Evolutionary conservation across 441 rosid species (phyloP).

Genomic region (Populus hybrid): DNA sequence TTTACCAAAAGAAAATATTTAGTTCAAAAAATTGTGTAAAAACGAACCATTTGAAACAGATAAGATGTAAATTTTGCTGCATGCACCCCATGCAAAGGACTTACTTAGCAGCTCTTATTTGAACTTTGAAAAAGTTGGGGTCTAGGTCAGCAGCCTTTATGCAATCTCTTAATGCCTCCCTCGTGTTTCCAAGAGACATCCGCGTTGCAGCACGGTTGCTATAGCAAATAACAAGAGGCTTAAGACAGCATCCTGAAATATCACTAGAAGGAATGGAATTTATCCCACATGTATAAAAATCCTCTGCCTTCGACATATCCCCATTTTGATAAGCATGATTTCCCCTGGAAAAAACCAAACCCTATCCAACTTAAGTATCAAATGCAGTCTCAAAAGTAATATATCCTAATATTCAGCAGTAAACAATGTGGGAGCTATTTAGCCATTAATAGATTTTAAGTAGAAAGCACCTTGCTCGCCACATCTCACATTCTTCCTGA

Average conservation of each 20-base stretch:
- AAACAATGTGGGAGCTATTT: neutral
- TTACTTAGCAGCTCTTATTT: constrained; percentile 94
- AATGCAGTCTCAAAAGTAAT: neutral
- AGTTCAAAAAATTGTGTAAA: neutral
- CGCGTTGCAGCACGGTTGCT: constrained; percentile 96
- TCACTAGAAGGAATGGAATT: constrained; percentile 51
- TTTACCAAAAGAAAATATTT: neutral
- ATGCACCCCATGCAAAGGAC: constrained; percentile 12
- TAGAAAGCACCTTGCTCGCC: constrained; percentile 71
- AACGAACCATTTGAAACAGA: neutral
- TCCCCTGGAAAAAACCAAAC: constrained; percentile 58
- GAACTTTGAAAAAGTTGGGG: constrained; percentile 74
- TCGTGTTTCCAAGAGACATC: constrained; percentile 81
- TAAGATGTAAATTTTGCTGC: neutral
- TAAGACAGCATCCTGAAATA: constrained; percentile 64
- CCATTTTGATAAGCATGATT: constrained; percentile 76
- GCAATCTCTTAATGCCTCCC: constrained; percentile 84
- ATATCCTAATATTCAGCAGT: neutral
- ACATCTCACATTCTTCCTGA: constrained; percentile 68
- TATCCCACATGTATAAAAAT: constrained; percentile 73
- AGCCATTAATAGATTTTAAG: neutral
- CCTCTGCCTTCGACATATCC: constrained; percentile 78
- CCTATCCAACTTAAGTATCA: constrained; percentile 15
- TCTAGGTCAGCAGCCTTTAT: constrained; percentile 67
- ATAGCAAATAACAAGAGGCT: constrained; percentile 82